phyloP scores from a whole-genome alignment of 2,329 filamentous ascomycete species.

The Neopestalotiopsis sp. region DNA sequence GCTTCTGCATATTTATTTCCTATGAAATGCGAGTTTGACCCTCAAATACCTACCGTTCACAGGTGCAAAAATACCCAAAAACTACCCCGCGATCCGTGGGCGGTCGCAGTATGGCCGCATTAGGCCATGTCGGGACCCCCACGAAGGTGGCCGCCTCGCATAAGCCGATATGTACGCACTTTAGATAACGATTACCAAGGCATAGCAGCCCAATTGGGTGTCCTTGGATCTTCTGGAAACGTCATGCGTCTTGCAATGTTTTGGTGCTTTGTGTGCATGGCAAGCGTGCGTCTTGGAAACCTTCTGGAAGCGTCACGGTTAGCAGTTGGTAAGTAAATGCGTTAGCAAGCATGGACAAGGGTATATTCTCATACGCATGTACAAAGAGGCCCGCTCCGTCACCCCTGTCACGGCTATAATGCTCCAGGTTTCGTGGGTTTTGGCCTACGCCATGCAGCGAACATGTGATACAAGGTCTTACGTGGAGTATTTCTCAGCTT shows the following conservation, averaged over 20 bases:
- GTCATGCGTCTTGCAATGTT: constrained; percentile 1
- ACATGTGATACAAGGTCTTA: constrained; percentile 1
- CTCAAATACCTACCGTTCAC: too few species aligned
- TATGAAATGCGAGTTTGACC: too few species aligned
- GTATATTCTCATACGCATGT: background rate
- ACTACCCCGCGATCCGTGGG: background rate
- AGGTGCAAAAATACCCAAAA: too few species aligned
- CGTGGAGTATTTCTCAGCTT: background rate
- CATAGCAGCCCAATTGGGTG: background rate
- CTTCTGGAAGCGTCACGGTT: background rate
- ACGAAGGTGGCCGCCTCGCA: background rate
- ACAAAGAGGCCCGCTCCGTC: background rate
- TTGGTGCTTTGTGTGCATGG: background rate
- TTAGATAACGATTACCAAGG: background rate
- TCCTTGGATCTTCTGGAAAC: background rate
- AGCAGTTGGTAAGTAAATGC: background rate
- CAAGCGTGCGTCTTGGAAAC: background rate
- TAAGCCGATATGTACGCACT: background rate
- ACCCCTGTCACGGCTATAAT: background rate
- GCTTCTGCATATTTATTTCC: too few species aligned
- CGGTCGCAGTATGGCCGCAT: constrained; percentile 12
- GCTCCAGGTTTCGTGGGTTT: background rate
- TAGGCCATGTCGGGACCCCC: background rate
- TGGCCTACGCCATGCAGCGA: background rate
- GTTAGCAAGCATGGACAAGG: background rate